A percentile compares a stretch with the other conserved stretches of the same genome.
Evolutionary conservation across 768 basidiomycete species (phyloP).

Genomic region (Rhodotorula kratochvilovae): DNA sequence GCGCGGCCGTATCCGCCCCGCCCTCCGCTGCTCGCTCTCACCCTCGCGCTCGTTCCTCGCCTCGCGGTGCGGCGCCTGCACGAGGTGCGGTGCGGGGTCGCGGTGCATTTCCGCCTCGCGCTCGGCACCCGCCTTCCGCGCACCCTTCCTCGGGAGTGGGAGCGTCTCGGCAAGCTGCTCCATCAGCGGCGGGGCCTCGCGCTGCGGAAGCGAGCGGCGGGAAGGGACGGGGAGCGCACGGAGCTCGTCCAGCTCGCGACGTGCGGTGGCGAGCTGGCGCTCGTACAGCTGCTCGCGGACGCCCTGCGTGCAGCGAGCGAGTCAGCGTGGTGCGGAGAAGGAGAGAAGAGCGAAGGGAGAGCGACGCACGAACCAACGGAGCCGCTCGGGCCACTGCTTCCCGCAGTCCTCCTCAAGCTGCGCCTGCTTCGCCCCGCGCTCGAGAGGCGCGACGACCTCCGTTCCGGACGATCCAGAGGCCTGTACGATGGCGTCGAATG

Average conservation of each 20-base stretch:
- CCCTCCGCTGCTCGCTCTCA: no score
- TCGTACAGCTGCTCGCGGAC: not conserved
- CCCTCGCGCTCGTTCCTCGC: not conserved
- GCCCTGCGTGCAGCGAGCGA: not conserved
- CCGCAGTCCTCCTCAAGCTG: not conserved
- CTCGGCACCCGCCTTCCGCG: not conserved
- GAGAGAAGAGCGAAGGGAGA: not conserved
- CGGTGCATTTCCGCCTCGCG: no score
- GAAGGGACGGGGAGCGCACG: not conserved
- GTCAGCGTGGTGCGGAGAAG: not conserved
- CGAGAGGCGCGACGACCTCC: no score
- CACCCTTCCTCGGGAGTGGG: not conserved
- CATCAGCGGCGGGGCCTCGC: not conserved
- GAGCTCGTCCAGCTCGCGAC: not conserved
- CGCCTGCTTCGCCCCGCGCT: not conserved
- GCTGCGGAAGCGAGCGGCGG: not conserved
- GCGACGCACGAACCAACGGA: not conserved
- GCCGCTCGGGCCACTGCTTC: not conserved
- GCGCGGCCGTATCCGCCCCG: no score
- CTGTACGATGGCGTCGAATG: no score
- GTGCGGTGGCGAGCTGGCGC: not conserved
- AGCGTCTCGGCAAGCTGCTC: not conserved
- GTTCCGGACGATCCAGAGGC: no score
- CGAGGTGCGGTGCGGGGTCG: no score
- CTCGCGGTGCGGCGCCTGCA: no score